phyloP scores from a whole-genome alignment of 202 grass and related monocot genomes.

The Carex sylvatica region DNA sequence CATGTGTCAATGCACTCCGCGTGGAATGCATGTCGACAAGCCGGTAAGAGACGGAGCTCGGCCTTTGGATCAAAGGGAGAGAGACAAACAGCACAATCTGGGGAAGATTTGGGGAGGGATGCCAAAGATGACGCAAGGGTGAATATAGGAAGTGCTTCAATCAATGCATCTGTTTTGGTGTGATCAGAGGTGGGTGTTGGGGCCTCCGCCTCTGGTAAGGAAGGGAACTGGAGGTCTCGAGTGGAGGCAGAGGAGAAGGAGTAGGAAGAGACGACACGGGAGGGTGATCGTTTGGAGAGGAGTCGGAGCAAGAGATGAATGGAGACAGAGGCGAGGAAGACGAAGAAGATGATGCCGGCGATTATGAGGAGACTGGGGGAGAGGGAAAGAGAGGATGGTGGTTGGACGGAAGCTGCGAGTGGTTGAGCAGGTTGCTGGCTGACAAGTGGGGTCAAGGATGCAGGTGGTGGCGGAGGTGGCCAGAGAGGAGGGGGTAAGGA shows the following conservation, averaged over 20 bases:
- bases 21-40: slow-evolving; percentile 95
- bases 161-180: slow-evolving; percentile 61
- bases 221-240: background rate
- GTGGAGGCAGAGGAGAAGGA: background rate
- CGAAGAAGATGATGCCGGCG: slow-evolving; percentile 40
- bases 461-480: slow-evolving; percentile 32
- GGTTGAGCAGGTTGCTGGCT: slow-evolving; percentile 25
- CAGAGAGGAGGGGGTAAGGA: slow-evolving; percentile 22
- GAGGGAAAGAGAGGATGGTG: slow-evolving; percentile 40
- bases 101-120: slow-evolving; percentile 81
- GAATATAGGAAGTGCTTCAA: slow-evolving; percentile 82
- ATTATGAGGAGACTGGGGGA: slow-evolving; percentile 64
- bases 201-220: background rate
- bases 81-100: slow-evolving; percentile 90
- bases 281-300: slow-evolving; percentile 35
- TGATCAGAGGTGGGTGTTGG: slow-evolving; percentile 20
- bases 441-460: background rate
- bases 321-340: slow-evolving; percentile 56
- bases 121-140: slow-evolving; percentile 76
- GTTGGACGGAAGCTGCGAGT: slow-evolving; percentile 32
- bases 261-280: slow-evolving; percentile 11
- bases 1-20: slow-evolving; percentile 82
- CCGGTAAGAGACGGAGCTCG: slow-evolving; percentile 87
- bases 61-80: slow-evolving; percentile 72
- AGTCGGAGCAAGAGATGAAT: slow-evolving; percentile 69